Conservation (phyloP, 345 rosid species). For the Brassica rapa region DNA sequence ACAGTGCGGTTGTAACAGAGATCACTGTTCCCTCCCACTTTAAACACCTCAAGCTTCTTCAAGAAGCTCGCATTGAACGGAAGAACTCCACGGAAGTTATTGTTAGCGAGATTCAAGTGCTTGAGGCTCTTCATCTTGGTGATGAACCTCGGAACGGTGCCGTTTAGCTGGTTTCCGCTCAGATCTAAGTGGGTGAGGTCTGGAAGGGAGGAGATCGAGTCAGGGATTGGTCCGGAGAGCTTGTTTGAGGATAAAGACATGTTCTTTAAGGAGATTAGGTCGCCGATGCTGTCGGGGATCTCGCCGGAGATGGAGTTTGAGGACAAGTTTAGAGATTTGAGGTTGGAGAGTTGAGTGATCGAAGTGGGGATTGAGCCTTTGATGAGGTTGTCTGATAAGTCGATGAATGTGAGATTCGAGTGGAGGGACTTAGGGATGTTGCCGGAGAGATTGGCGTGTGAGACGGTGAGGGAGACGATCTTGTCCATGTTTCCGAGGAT, state of each 20-base stretch:
- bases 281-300: slow-evolving; percentile 64
- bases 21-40: slow-evolving; percentile 71
- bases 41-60: slow-evolving; percentile 62
- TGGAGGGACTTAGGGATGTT: slow-evolving; percentile 56
- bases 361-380: slow-evolving; percentile 76
- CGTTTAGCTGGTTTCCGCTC: slow-evolving; percentile 85
- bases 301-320: slow-evolving; percentile 63
- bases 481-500: slow-evolving; percentile 68
- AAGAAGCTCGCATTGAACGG: slow-evolving; percentile 82
- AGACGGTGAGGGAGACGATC: slow-evolving; percentile 60
- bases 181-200: slow-evolving; percentile 78
- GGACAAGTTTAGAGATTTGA: slow-evolving; percentile 64
- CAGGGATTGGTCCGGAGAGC: slow-evolving; percentile 81
- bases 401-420: slow-evolving; percentile 64
- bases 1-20: slow-evolving; percentile 78
- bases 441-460: slow-evolving; percentile 71
- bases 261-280: slow-evolving; percentile 67
- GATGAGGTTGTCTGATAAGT: slow-evolving; percentile 71
- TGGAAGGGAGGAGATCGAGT: slow-evolving; percentile 69
- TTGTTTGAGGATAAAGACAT: slow-evolving; percentile 75
- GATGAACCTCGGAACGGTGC: slow-evolving; percentile 78
- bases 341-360: slow-evolving; percentile 62
- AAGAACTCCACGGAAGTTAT: slow-evolving; percentile 70
- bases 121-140: slow-evolving; percentile 62
- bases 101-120: slow-evolving; percentile 74